Percentiles rank a stretch among this genome's conserved stretches.
These are phyloP conservation scores for Pythium monospermum DNA, from an alignment of 352 stramenopile genomes.

Conservation along the genomic window DNA sequence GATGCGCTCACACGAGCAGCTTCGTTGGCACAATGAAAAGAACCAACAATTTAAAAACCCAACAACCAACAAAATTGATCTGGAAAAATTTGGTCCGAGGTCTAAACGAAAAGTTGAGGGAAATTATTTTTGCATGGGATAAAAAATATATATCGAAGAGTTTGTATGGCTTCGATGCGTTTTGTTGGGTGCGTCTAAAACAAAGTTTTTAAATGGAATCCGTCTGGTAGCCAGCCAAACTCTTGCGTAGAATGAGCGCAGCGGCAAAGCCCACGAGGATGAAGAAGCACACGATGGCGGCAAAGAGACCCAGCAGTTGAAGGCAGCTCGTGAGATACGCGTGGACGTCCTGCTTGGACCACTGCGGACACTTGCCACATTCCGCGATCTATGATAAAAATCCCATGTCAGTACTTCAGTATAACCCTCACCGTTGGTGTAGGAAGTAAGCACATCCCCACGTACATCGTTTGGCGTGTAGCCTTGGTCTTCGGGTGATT, in stretches of 20 bases:
- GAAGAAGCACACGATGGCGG: conserved; percentile 67
- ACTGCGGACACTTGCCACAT: conserved; percentile 77
- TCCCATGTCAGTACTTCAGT: not conserved
- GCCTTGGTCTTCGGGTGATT: conserved; percentile 42
- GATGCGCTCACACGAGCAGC: conserved; percentile 25
- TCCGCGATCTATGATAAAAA: conserved; percentile 41
- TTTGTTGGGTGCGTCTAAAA: no score
- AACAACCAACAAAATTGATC: no score
- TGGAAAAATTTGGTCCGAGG: no score
- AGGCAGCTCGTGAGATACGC: conserved; percentile 61
- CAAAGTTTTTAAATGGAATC: conserved; percentile 77
- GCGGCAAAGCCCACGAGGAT: conserved; percentile 65
- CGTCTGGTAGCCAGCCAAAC: conserved; percentile 76
- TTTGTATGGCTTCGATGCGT: no score
- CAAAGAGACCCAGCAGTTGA: conserved; percentile 60
- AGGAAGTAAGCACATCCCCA: conserved; percentile 4
- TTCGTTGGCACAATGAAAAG: no score
- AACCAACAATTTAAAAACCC: no score
- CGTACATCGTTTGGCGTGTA: conserved; percentile 60
- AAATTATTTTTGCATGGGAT: no score
- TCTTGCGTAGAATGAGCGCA: conserved; percentile 66
- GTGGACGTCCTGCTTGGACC: conserved; percentile 58
- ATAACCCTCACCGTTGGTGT: not conserved
- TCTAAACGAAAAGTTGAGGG: no score
- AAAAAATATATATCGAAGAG: no score